A percentile compares a stretch with the other conserved stretches of the same genome.
Conservation (phyloP, 164 flowering plant species). For the Akebia trifoliata region DNA sequence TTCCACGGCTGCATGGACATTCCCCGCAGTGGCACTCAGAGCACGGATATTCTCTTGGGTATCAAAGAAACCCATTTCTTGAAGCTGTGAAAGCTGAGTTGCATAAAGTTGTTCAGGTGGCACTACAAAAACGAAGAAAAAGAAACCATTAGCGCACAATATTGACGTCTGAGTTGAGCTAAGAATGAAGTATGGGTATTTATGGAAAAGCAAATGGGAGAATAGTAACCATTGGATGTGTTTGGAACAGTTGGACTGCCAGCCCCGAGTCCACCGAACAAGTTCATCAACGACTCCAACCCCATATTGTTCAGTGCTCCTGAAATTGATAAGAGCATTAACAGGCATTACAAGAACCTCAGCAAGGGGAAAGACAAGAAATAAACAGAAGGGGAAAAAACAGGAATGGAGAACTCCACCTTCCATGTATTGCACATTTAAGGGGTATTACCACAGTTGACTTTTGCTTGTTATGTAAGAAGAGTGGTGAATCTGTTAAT, state of each 20-base stretch:
- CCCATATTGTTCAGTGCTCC: constrained; percentile 37
- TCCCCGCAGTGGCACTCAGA: constrained; percentile 76
- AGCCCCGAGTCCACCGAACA: constrained; percentile 60
- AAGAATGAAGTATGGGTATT: not conserved
- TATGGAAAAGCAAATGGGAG: not conserved
- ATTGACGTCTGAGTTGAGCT: not conserved
- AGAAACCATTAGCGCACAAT: constrained; percentile 3
- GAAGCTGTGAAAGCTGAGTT: constrained; percentile 83
- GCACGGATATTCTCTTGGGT: constrained; percentile 89
- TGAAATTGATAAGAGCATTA: constrained; percentile 7
- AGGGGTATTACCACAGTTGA: no score
- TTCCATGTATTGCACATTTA: no score
- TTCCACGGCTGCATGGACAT: constrained; percentile 98
- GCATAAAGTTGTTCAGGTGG: constrained; percentile 95
- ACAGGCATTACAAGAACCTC: not conserved
- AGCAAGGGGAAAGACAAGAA: not conserved
- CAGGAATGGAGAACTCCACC: not conserved
- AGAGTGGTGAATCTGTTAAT: no score
- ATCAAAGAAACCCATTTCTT: constrained; percentile 98
- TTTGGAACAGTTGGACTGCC: constrained; percentile 36
- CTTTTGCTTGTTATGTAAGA: no score
- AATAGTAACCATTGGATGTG: constrained; percentile 33
- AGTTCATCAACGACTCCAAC: constrained; percentile 53
- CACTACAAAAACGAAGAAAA: constrained; percentile 32
- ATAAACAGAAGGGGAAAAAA: not conserved